Evolutionary conservation across 2,329 filamentous ascomycete genomes (phyloP).

Genomic region (Paecilomyces variotii): DNA sequence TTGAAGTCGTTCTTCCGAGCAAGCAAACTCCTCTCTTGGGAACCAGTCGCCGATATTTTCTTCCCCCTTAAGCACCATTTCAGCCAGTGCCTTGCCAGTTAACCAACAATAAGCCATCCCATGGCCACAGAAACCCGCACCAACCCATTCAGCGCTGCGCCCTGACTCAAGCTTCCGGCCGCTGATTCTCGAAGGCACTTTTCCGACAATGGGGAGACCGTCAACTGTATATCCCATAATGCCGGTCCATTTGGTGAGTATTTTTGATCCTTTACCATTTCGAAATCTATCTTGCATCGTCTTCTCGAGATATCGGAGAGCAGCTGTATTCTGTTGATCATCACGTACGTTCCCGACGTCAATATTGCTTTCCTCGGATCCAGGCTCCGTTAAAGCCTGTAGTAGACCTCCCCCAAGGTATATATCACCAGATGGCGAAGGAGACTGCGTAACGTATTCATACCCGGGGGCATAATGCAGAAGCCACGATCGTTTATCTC

Average conservation of each 20-base stretch:
- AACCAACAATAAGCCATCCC: slow-evolving; percentile 53
- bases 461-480: slow-evolving; percentile 19
- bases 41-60: slow-evolving; percentile 15
- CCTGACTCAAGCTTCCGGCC: slow-evolving; percentile 20
- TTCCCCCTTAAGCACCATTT: slow-evolving; percentile 19
- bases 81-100: slow-evolving; percentile 18
- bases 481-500: slow-evolving; percentile 18
- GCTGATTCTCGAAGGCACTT: slow-evolving; percentile 30
- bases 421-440: slow-evolving; percentile 4
- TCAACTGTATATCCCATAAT: slow-evolving; percentile 47
- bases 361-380: slow-evolving; percentile 2
- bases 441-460: slow-evolving; percentile 11
- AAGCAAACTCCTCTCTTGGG: slow-evolving; percentile 11
- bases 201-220: slow-evolving; percentile 45
- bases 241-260: slow-evolving; percentile 23
- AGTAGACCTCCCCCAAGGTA: slow-evolving; percentile 7
- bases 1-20: slow-evolving; percentile 4
- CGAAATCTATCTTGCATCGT: slow-evolving; percentile 3
- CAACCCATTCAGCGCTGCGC: slow-evolving; percentile 40
- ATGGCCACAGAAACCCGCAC: slow-evolving; percentile 58
- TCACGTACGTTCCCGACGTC: slow-evolving; percentile 7
- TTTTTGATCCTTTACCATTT: slow-evolving; percentile 9
- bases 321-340: slow-evolving; percentile 3
- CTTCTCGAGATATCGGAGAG: slow-evolving; percentile 1
- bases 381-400: slow-evolving; percentile 3